A percentile compares a stretch with the other conserved stretches of the same genome.
Conservation (phyloP, 225 moss, liverwort and hornwort species). For the Physcomitrium patens region DNA sequence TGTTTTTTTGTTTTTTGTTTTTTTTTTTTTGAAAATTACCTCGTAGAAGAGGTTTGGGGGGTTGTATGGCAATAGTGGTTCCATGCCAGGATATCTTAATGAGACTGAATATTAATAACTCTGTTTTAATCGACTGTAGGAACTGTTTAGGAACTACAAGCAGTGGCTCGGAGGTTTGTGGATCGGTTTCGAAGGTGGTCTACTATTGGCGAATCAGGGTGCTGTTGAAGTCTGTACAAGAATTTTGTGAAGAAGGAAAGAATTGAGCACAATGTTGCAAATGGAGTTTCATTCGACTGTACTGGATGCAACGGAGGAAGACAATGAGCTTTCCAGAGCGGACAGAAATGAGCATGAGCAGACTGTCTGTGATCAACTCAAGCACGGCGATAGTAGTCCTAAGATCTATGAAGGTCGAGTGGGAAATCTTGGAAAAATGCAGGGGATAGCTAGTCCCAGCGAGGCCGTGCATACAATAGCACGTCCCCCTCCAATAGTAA, state of each 20-base stretch:
- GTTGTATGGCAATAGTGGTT: too few species aligned
- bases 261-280: conserved; percentile 27
- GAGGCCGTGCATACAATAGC: conserved; percentile 8
- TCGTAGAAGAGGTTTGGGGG: too few species aligned
- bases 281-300: conserved; percentile 38
- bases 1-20: too few species aligned
- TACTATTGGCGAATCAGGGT: not conserved
- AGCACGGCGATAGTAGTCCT: conserved; percentile 14
- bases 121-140: conserved; percentile 10
- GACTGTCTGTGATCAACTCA: conserved; percentile 13
- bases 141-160: conserved; percentile 1
- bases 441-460: conserved; percentile 29
- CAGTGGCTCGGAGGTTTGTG: conserved; percentile 4
- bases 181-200: not conserved
- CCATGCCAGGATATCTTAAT: too few species aligned
- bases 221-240: not conserved
- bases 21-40: not conserved
- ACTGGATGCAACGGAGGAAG: conserved; percentile 34
- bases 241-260: not conserved
- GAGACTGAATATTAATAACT: not conserved
- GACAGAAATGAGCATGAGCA: not conserved
- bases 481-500: conserved; percentile 5
- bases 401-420: conserved; percentile 31
- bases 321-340: conserved; percentile 21
- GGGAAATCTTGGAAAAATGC: conserved; percentile 24